phyloP scores from a whole-genome alignment of 306 rosid genomes.

The Cucurbita pepo region DNA sequence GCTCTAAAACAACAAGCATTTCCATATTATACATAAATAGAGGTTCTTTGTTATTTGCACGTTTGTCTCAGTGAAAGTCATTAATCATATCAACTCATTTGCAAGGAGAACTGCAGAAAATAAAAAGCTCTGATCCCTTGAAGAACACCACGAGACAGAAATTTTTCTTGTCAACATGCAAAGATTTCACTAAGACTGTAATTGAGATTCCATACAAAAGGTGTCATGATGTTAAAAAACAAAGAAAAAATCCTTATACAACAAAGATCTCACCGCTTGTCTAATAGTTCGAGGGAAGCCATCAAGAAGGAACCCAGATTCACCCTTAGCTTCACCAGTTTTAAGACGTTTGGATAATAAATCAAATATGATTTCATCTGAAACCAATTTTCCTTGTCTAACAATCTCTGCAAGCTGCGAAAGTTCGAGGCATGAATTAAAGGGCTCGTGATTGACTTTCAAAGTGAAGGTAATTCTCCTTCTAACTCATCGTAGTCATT shows the following conservation, averaged over 20 bases:
- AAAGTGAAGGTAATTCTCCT: background rate
- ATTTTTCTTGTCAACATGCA: background rate
- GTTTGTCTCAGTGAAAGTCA: background rate
- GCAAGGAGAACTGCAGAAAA: background rate
- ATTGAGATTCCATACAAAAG: background rate
- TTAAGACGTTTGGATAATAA: constrained; percentile 32
- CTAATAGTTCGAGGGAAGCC: constrained; percentile 37
- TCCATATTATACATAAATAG: background rate
- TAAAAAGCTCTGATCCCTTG: background rate
- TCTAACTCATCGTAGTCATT: background rate
- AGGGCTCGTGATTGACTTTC: background rate
- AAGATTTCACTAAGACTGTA: background rate
- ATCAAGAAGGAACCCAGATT: constrained; percentile 34
- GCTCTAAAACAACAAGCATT: background rate
- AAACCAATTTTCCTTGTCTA: constrained; percentile 29
- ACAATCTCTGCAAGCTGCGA: constrained; percentile 36
- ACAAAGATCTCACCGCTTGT: constrained; percentile 25
- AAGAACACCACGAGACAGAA: background rate
- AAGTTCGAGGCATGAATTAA: background rate
- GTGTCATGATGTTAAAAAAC: background rate
- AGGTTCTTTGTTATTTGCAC: background rate
- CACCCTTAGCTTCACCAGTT: constrained; percentile 22
- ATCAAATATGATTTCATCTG: constrained; percentile 30
- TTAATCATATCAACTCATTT: background rate
- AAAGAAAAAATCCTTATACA: background rate